A percentile compares a stretch with the other conserved stretches of the same genome.
Conservation (phyloP, 345 rosid species). For the Crucihimalaya himalaica region DNA sequence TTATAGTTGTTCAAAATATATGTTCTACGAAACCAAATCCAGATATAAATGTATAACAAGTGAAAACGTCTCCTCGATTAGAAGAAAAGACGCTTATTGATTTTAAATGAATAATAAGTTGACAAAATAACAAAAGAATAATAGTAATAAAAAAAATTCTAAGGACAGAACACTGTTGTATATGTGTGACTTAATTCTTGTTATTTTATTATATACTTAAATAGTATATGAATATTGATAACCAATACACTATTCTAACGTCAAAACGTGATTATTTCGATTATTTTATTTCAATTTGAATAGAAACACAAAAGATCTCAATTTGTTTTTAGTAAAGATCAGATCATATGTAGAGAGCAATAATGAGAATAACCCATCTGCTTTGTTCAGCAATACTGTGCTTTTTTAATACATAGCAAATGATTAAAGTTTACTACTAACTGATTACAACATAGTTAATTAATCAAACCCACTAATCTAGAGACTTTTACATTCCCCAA, state of each 20-base stretch:
- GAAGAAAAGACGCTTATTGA: constrained; percentile 24
- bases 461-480: constrained; percentile 14
- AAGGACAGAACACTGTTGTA: constrained; percentile 10
- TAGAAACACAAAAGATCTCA: constrained; percentile 17
- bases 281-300: constrained; percentile 6
- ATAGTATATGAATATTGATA: constrained; percentile 16
- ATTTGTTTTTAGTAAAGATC: background rate
- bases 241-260: constrained; percentile 9
- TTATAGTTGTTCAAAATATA: constrained; percentile 5
- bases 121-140: too few species aligned
- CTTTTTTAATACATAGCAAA: constrained; percentile 20
- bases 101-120: background rate
- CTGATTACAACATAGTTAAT: constrained; percentile 21
- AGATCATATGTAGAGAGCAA: background rate
- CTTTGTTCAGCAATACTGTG: constrained; percentile 16
- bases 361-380: constrained; percentile 15
- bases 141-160: background rate
- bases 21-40: background rate
- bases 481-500: constrained; percentile 71
- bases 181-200: constrained; percentile 8
- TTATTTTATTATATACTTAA: constrained; percentile 1
- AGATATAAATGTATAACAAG: background rate
- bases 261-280: constrained; percentile 22
- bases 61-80: constrained; percentile 29
- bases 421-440: constrained; percentile 17